These are phyloP conservation scores for Fonsecaea monophora DNA, from an alignment of 2,329 filamentous ascomycete species.

Conservation along the genomic window DNA sequence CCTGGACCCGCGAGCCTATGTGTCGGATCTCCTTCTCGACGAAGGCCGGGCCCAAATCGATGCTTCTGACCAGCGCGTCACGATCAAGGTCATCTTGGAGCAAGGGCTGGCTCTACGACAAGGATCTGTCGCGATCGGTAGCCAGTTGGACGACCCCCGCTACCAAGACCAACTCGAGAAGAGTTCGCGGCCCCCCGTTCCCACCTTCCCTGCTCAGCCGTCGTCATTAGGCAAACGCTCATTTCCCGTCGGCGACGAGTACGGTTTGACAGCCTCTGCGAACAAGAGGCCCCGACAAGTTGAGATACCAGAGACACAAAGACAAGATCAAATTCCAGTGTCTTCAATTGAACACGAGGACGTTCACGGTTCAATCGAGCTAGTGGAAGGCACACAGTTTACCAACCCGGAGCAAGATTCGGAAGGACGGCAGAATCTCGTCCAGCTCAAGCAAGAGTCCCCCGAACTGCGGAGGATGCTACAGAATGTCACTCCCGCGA, in stretches of 20 bases:
- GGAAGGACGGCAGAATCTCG: slow-evolving; percentile 3
- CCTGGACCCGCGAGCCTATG: slow-evolving; percentile 38
- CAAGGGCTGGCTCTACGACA: slow-evolving; percentile 36
- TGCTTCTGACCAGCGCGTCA: slow-evolving; percentile 38
- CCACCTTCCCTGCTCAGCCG: slow-evolving; percentile 31
- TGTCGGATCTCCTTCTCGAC: slow-evolving; percentile 40
- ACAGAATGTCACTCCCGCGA: slow-evolving; percentile 29
- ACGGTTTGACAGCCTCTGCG: slow-evolving; percentile 15
- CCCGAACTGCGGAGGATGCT: slow-evolving; percentile 30
- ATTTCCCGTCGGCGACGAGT: slow-evolving; percentile 11
- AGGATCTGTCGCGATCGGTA: slow-evolving; percentile 39
- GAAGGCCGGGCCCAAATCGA: slow-evolving; percentile 39
- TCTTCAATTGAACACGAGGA: slow-evolving; percentile 35
- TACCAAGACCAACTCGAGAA: slow-evolving; percentile 34
- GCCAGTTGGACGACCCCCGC: slow-evolving; percentile 29
- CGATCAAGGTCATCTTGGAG: slow-evolving; percentile 39
- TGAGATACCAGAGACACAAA: slow-evolving; percentile 33
- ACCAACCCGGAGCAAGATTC: slow-evolving; percentile 19
- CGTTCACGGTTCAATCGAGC: slow-evolving; percentile 14
- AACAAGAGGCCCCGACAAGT: slow-evolving; percentile 33
- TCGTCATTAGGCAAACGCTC: slow-evolving; percentile 34
- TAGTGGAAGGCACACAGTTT: slow-evolving; percentile 28
- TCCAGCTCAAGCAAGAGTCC: slow-evolving; percentile 32
- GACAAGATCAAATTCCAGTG: slow-evolving; percentile 28
- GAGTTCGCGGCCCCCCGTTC: slow-evolving; percentile 35